Evolutionary conservation across 805 yeast genomes (phyloP).

Genomic region (Jamesozyma piceae): DNA sequence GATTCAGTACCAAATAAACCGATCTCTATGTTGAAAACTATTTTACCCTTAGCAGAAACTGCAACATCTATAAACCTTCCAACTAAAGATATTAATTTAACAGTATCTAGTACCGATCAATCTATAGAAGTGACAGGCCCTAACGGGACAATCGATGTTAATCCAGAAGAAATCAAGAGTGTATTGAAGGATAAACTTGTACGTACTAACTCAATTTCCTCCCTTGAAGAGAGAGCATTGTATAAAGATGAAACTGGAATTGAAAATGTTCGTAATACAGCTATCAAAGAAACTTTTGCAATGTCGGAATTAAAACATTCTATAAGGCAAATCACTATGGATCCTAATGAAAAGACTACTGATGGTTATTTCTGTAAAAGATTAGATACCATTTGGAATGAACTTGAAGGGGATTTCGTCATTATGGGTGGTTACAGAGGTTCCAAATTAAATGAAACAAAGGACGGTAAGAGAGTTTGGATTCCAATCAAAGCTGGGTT

Average conservation of each 20-base stretch:
- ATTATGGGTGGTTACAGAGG: slow-evolving; percentile 88
- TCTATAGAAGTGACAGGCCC: not conserved
- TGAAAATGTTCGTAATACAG: slow-evolving; percentile 60
- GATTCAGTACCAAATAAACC: slow-evolving; percentile 3
- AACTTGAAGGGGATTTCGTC: slow-evolving; percentile 68
- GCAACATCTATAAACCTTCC: not conserved
- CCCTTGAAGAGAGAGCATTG: slow-evolving; percentile 53
- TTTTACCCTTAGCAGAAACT: not conserved
- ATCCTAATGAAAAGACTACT: slow-evolving; percentile 13
- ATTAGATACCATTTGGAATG: slow-evolving; percentile 42
- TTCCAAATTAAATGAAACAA: slow-evolving; percentile 56
- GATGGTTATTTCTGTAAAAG: slow-evolving; percentile 22
- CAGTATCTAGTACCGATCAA: not conserved
- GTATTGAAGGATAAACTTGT: slow-evolving; percentile 29
- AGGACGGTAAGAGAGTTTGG: slow-evolving; percentile 67
- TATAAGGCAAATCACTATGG: slow-evolving; percentile 16
- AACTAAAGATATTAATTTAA: not conserved
- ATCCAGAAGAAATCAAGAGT: not conserved
- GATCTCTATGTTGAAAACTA: slow-evolving; percentile 6
- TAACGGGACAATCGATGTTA: slow-evolving; percentile 2
- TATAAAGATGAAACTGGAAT: slow-evolving; percentile 47
- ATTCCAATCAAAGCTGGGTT: slow-evolving; percentile 81
- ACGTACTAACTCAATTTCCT: slow-evolving; percentile 49
- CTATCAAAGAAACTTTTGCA: slow-evolving; percentile 54
- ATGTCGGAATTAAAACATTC: slow-evolving; percentile 33